These are phyloP conservation scores for Epichloe aotearoae DNA, from an alignment of 2,329 filamentous ascomycete genomes.

Conservation along the genomic window DNA sequence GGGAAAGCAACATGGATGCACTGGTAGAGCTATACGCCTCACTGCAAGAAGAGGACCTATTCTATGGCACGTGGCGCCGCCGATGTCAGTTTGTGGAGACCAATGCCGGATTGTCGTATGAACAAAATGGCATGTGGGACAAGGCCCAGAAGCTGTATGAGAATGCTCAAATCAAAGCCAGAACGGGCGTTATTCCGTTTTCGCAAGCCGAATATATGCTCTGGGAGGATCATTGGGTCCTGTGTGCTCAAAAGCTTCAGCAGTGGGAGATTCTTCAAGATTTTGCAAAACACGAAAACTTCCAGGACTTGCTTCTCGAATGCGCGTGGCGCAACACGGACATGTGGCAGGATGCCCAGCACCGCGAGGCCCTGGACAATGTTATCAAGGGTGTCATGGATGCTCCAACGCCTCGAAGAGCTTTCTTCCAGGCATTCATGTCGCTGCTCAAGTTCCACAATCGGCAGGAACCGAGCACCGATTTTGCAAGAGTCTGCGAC, in stretches of 20 bases:
- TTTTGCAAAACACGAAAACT: constrained; percentile 97
- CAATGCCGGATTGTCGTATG: constrained; percentile 91
- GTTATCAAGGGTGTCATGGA: constrained; percentile 97
- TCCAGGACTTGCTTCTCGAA: constrained; percentile 90
- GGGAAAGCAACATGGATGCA: constrained; percentile 92
- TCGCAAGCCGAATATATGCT: constrained; percentile 96
- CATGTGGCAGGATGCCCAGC: constrained; percentile 78
- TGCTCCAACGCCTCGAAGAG: constrained; percentile 80
- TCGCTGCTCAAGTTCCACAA: constrained; percentile 86
- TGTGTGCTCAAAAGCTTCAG: constrained; percentile 94
- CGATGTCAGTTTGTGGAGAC: constrained; percentile 95
- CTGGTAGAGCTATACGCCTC: constrained; percentile 86
- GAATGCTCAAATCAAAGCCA: constrained; percentile 88
- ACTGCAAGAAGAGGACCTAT: constrained; percentile 89
- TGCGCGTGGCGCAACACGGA: constrained; percentile 93
- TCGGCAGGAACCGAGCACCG: constrained; percentile 63
- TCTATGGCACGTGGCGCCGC: constrained; percentile 93
- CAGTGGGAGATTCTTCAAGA: constrained; percentile 98
- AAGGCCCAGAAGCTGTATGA: constrained; percentile 97
- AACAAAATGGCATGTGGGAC: constrained; percentile 99
- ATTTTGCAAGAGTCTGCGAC: constrained; percentile 85
- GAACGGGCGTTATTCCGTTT: constrained; percentile 91
- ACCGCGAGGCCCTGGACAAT: constrained; percentile 78
- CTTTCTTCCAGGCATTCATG: constrained; percentile 99
- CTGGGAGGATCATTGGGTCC: constrained; percentile 98